A percentile compares a stretch with the other conserved stretches of the same genome.
These are phyloP conservation scores for Echinosophora koreensis DNA, from an alignment of 306 rosid species.

Conservation along the genomic window DNA sequence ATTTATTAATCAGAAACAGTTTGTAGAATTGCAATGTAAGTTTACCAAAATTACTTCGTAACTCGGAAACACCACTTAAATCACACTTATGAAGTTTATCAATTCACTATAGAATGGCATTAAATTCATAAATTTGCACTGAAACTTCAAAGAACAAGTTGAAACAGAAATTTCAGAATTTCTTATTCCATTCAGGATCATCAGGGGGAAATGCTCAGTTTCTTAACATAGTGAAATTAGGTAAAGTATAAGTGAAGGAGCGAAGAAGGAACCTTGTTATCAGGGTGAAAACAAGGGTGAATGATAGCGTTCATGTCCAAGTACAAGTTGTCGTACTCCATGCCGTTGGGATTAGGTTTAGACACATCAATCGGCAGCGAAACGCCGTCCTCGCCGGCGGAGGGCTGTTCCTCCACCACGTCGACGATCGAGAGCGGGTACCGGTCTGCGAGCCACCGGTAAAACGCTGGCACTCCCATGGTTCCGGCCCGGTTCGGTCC, in stretches of 20 bases:
- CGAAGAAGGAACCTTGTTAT: slow-evolving; percentile 70
- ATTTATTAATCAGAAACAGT: slow-evolving; percentile 38
- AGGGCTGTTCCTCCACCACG: slow-evolving; percentile 75
- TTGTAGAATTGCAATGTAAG: slow-evolving; percentile 18
- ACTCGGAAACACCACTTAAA: neutral
- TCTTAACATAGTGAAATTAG: neutral
- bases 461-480: slow-evolving; percentile 99
- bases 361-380: slow-evolving; percentile 61
- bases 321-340: slow-evolving; percentile 91
- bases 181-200: neutral
- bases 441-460: slow-evolving; percentile 99
- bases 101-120: neutral
- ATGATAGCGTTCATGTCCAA: slow-evolving; percentile 95
- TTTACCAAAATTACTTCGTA: slow-evolving; percentile 16
- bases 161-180: neutral
- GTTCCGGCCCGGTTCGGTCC: slow-evolving; percentile 52
- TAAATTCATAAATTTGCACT: neutral
- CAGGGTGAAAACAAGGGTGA: slow-evolving; percentile 97
- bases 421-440: slow-evolving; percentile 83
- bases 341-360: slow-evolving; percentile 88
- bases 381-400: slow-evolving; percentile 46
- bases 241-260: neutral
- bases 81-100: neutral
- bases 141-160: neutral
- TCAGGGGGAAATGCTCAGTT: neutral